Evolutionary conservation across 192 early-diverging fungal species (phyloP), one percentile per base, ranked within the genome.

Genomic region (Dissophora globulifera): DNA sequence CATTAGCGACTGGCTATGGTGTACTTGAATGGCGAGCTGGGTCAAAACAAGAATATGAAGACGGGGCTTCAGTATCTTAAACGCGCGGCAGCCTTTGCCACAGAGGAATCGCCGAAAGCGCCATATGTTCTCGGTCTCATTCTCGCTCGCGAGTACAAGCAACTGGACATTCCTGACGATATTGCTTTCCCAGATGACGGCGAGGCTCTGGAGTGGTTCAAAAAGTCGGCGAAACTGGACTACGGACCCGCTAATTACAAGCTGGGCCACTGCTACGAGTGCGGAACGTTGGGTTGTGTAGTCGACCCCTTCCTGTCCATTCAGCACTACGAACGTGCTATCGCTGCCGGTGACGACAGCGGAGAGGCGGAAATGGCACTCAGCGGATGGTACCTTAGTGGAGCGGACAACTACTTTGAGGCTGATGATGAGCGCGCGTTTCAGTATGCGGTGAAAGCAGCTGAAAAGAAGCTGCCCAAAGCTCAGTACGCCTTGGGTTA

Each of bases 401-500:
- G 95, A 42, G 86, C 89, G 5, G 84, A 92, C 43, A 85, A 87
- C 27, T 75, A 78, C 23, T 72, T 92, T 10, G 84, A 87, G 13
- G 80, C 79, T 48, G 87, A 92, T 64, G 92, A 94, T 71, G 61
- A 78, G 9, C 82, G 91, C 40, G 93, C 95, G 1, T 91, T 90
- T 64, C 86, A 91, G 68, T 95, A 95, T 91, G 93, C 92, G 53
- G 71, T 80, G 41, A 86, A 87, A n/a, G 92, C 95, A 1, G 94
- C 95, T n/a, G 88, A 91, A 40, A 87, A 89, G 67, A 89, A 90
- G 9, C 78, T 93, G 33, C 85, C 90, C 22, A 86, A 90, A 47
- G 96, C 96, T 7, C 89, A 96, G 85, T 95, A 89, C 68, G 93
- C 92, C 3, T 83, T 98, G 85, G 96, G 96, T 46, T 96, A 95